Conservation (phyloP, 1,139 yeast species). For the Lodderomyces theae region DNA sequence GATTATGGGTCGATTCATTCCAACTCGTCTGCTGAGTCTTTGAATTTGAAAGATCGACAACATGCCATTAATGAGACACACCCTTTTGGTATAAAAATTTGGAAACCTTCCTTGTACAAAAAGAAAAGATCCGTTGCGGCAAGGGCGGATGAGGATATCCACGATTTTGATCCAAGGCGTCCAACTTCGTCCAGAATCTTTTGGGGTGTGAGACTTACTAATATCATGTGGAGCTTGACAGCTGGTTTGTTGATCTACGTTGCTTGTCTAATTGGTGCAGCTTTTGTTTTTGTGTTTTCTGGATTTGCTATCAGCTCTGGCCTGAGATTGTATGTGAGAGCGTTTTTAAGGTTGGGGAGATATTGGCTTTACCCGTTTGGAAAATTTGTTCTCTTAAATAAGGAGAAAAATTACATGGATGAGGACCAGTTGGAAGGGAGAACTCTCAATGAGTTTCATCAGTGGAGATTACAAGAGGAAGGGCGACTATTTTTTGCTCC, state of each 20-base stretch:
- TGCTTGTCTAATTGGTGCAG: slow-evolving; percentile 49
- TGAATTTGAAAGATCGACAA: slow-evolving; percentile 89
- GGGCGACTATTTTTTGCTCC: slow-evolving; percentile 74
- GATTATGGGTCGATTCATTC: slow-evolving; percentile 43
- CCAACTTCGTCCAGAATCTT: slow-evolving; percentile 49
- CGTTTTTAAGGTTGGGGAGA: slow-evolving; percentile 61
- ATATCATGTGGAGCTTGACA: slow-evolving; percentile 69
- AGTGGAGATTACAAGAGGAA: slow-evolving; percentile 83
- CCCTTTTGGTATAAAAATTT: slow-evolving; percentile 95
- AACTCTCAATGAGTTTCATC: slow-evolving; percentile 76
- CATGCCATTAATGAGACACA: slow-evolving; percentile 95
- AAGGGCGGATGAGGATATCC: slow-evolving; percentile 92
- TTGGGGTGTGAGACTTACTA: slow-evolving; percentile 68
- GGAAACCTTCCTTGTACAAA: slow-evolving; percentile 97
- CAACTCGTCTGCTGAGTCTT: slow-evolving; percentile 65
- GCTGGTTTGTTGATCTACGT: slow-evolving; percentile 63
- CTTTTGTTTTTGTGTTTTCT: slow-evolving; percentile 41
- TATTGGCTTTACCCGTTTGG: slow-evolving; percentile 88
- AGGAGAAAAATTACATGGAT: slow-evolving; percentile 74
- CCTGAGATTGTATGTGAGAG: slow-evolving; percentile 54
- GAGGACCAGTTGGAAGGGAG: slow-evolving; percentile 93
- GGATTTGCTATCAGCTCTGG: slow-evolving; percentile 43
- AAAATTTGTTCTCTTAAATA: slow-evolving; percentile 73
- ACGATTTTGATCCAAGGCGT: slow-evolving; percentile 60
- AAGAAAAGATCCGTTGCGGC: slow-evolving; percentile 88